These are phyloP conservation scores for Fusarium caatingaense DNA, from an alignment of 2,329 filamentous ascomycete species.

Conservation along the genomic window DNA sequence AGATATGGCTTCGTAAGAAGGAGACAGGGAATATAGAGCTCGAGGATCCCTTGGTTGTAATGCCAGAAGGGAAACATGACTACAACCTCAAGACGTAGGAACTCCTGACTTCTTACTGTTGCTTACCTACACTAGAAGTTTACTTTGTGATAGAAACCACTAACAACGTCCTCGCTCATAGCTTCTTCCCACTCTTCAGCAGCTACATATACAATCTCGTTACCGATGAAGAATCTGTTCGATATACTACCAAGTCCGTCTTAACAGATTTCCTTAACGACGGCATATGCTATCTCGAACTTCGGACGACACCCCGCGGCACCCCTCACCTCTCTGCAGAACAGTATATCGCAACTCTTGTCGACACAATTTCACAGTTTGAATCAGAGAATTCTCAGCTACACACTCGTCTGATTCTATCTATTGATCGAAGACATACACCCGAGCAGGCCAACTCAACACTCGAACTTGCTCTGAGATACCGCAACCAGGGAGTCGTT, in stretches of 20 bases:
- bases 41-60: conserved; percentile 74
- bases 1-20: conserved; percentile 76
- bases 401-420: conserved; percentile 75
- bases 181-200: conserved; percentile 83
- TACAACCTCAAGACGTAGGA: conserved; percentile 75
- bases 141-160: not conserved
- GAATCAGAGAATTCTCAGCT: conserved; percentile 58
- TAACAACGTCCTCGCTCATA: conserved; percentile 46
- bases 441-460: conserved; percentile 69
- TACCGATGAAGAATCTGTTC: conserved; percentile 69
- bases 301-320: conserved; percentile 81
- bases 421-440: conserved; percentile 75
- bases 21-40: conserved; percentile 64
- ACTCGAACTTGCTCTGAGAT: conserved; percentile 70
- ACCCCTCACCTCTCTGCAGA: conserved; percentile 69
- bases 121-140: not conserved
- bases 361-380: conserved; percentile 69
- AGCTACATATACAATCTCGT: conserved; percentile 83
- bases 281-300: conserved; percentile 81
- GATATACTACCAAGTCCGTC: conserved; percentile 72
- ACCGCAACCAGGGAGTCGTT: conserved; percentile 68
- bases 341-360: conserved; percentile 73
- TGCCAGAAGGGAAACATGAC: conserved; percentile 77
- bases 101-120: not conserved
- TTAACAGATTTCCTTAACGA: conserved; percentile 74